Conservation (phyloP, 2,329 filamentous ascomycete species). For the Leptographium flavum region DNA sequence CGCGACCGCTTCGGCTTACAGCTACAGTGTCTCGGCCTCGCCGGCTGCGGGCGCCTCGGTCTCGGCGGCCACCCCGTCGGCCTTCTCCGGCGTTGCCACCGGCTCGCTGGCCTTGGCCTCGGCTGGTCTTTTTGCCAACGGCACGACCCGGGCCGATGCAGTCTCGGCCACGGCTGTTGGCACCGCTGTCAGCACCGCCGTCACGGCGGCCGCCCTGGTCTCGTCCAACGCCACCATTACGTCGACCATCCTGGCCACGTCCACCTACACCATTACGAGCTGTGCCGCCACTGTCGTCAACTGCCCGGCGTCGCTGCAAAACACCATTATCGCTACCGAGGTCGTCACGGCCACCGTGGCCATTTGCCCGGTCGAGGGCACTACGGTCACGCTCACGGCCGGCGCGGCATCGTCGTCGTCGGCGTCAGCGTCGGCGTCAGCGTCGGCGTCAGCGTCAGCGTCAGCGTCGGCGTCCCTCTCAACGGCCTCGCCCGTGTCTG, state of each 20-base stretch:
- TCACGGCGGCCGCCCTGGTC: neutral
- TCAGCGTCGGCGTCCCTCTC: no score
- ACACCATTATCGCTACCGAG: constrained; percentile 15
- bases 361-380: constrained; percentile 10
- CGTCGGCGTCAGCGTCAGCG: neutral
- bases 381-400: neutral
- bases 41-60: neutral
- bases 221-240: constrained; percentile 3
- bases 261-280: constrained; percentile 17
- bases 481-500: neutral
- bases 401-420: neutral
- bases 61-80: neutral
- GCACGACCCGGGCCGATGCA: neutral
- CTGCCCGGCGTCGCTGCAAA: constrained; percentile 16
- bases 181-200: neutral
- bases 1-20: no score
- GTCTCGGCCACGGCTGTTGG: neutral
- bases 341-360: constrained; percentile 14
- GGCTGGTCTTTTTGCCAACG: neutral
- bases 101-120: neutral
- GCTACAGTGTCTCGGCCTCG: neutral
- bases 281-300: constrained; percentile 17
- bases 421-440: neutral
- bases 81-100: neutral
- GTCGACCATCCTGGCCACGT: constrained; percentile 13